These are phyloP conservation scores for Penicillium concentricum DNA, from an alignment of 2,329 filamentous ascomycete genomes.

Conservation along the genomic window DNA sequence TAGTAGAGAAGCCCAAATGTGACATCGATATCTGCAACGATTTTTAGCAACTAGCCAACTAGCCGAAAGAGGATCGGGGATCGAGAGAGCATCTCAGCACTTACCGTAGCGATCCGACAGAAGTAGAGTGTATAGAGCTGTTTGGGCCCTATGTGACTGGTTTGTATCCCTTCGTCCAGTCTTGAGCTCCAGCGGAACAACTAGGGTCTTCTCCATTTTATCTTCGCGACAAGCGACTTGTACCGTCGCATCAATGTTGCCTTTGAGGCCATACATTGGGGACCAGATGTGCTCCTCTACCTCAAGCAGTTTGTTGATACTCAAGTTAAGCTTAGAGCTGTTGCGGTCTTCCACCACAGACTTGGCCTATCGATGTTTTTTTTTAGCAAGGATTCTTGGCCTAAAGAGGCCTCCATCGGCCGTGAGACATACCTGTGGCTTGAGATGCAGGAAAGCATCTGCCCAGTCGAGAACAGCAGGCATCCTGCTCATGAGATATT, in stretches of 20 bases:
- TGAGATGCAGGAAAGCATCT: slow-evolving; percentile 69
- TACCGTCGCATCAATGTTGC: slow-evolving; percentile 95
- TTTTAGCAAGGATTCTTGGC: slow-evolving; percentile 26
- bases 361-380: slow-evolving; percentile 49
- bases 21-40: slow-evolving; percentile 70
- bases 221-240: slow-evolving; percentile 78
- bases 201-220: slow-evolving; percentile 65
- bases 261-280: slow-evolving; percentile 93
- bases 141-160: slow-evolving; percentile 85
- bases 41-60: slow-evolving; percentile 14
- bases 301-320: slow-evolving; percentile 89
- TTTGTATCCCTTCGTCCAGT: slow-evolving; percentile 80
- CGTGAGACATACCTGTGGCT: slow-evolving; percentile 59
- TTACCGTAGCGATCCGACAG: slow-evolving; percentile 83
- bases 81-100: slow-evolving; percentile 14
- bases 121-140: slow-evolving; percentile 87
- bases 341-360: slow-evolving; percentile 78
- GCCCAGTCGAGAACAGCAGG: slow-evolving; percentile 82
- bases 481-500: slow-evolving; percentile 81
- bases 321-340: slow-evolving; percentile 73
- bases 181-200: slow-evolving; percentile 93
- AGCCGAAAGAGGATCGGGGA: neutral
- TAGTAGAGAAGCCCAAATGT: slow-evolving; percentile 92
- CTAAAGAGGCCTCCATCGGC: neutral
- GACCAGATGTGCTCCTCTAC: slow-evolving; percentile 99